Evolutionary conservation across 1,139 yeast genomes (phyloP).

Genomic region (Geotrichum candidum): DNA sequence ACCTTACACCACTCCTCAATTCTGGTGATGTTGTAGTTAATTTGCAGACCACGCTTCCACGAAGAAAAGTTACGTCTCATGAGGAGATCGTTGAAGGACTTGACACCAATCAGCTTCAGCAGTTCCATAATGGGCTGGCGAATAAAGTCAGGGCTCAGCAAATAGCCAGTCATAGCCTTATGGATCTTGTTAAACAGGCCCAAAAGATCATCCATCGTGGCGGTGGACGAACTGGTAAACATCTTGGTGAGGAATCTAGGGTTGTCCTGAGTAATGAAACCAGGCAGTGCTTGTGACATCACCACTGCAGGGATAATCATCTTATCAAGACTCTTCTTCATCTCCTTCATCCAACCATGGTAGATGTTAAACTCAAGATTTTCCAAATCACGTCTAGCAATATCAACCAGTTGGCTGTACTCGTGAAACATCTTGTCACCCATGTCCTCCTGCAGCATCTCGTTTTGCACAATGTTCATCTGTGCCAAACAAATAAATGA

Average conservation of each 20-base stretch:
- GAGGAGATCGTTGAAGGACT: slow-evolving; percentile 90
- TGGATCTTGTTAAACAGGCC: slow-evolving; percentile 84
- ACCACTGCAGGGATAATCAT: slow-evolving; percentile 95
- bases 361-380: slow-evolving; percentile 88
- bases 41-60: slow-evolving; percentile 98
- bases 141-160: slow-evolving; percentile 78
- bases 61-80: slow-evolving; percentile 93
- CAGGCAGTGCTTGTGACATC: slow-evolving; percentile 90
- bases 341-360: slow-evolving; percentile 95
- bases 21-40: slow-evolving; percentile 92
- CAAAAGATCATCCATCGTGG: slow-evolving; percentile 92
- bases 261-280: slow-evolving; percentile 85
- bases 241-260: slow-evolving; percentile 82
- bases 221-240: slow-evolving; percentile 56
- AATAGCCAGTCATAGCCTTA: slow-evolving; percentile 91
- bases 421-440: slow-evolving; percentile 87
- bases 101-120: slow-evolving; percentile 82
- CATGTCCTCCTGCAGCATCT: slow-evolving; percentile 73
- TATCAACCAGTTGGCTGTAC: slow-evolving; percentile 81
- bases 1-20: slow-evolving; percentile 98
- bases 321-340: slow-evolving; percentile 86
- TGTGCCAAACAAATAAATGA: slow-evolving; percentile 94
- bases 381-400: slow-evolving; percentile 91
- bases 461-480: slow-evolving; percentile 78
- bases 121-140: slow-evolving; percentile 84